Conservation (phyloP, 73 alveolate species). For the Stentor coeruleus region DNA sequence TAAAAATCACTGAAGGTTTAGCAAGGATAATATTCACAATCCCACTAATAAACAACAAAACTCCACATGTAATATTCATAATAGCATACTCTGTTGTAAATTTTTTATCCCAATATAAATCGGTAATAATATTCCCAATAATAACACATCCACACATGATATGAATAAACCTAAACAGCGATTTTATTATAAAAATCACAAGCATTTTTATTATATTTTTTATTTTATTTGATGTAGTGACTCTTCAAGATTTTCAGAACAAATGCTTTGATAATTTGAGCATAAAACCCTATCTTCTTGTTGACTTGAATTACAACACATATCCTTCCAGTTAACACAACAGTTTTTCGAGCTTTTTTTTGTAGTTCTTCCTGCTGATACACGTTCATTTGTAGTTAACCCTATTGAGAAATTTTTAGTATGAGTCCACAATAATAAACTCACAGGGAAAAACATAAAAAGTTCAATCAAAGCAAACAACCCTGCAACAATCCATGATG, state of each 20-base stretch:
- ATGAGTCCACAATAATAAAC: slow-evolving; percentile 3
- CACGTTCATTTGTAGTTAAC: slow-evolving; percentile 8
- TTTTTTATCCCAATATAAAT: not conserved
- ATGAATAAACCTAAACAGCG: not conserved
- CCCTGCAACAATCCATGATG: not conserved
- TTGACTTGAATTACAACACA: slow-evolving; percentile 27
- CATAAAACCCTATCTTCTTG: too few species aligned
- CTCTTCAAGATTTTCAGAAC: too few species aligned
- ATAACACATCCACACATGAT: not conserved
- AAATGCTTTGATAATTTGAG: too few species aligned
- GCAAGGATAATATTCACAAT: not conserved
- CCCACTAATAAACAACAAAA: not conserved
- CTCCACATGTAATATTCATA: not conserved
- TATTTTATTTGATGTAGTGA: too few species aligned
- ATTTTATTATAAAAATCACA: not conserved
- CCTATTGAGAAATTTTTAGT: not conserved
- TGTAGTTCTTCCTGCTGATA: not conserved
- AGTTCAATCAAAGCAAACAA: not conserved
- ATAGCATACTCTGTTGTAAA: not conserved
- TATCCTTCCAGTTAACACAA: slow-evolving; percentile 1
- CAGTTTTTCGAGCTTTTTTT: not conserved
- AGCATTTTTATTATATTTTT: too few species aligned
- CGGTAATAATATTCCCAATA: not conserved
- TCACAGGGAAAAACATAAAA: slow-evolving; percentile 4
- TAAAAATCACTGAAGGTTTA: not conserved